Evolutionary conservation across 495 filamentous ascomycete genomes (phyloP), one percentile per base, ranked within the genome.

Genomic region (Penicillium lagena): DNA sequence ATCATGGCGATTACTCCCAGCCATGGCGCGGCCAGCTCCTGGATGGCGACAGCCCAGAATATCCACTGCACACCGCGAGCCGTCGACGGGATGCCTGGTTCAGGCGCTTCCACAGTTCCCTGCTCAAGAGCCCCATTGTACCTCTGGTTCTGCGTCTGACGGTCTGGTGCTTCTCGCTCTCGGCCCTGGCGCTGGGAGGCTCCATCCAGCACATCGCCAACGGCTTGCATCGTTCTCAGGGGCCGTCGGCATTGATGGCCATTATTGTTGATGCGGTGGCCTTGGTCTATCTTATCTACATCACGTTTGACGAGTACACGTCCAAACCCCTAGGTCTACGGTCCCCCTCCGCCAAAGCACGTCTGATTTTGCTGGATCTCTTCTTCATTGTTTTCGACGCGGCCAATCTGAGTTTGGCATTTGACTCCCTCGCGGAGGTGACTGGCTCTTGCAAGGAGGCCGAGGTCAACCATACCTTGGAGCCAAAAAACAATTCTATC

Each of bases 361-460:
- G 85, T 14, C 77, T 98, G 29, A 78, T 96, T 40, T 79, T 98
- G 45, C 76, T 96, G 47, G 93, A 98, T 66, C 74, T 97, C 3
- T 78, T 96, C 59, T 98, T 98, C 61, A 94, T 98, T 51, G 87
- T 96, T 27, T 95, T 98, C 63, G 88, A 95, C 60, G 87, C 90
- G 1, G 87, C 90, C 35, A 96, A 96, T 64, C 67, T 95, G 33
- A 85, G 86, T 39, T 65, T 98, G 55, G 90, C 94, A 9, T 96
- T 97, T 59, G 83, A 86, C 59, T 81, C 87, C 9, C 65, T 96
- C 38, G 81, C 77, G 8, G 88, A 89, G 61, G 77, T 83, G 38
- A 75, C 77, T 34, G 84, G 81, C 54, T 74, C 74, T 13, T 89
- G 84, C 56, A 64, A 63, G 4, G 38, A 57, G 17, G 54, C 58